These are phyloP conservation scores for Cordyceps javanica DNA, from an alignment of 2,329 filamentous ascomycete species.

Conservation along the genomic window DNA sequence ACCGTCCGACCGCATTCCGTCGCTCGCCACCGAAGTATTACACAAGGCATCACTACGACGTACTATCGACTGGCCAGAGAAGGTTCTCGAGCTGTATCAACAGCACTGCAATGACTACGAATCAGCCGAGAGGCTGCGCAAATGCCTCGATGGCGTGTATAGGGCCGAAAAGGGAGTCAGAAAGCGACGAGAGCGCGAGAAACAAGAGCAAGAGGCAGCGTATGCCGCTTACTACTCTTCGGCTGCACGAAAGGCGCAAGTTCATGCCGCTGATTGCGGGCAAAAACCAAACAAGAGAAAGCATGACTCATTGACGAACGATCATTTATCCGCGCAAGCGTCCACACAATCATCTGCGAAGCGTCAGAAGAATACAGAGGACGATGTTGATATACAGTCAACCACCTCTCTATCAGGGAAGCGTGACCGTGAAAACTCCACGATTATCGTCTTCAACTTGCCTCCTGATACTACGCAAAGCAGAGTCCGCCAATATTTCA, in stretches of 20 bases:
- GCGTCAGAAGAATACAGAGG: slow-evolving; percentile 51
- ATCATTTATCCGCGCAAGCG: slow-evolving; percentile 35
- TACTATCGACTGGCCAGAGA: slow-evolving; percentile 70
- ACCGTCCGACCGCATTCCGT: slow-evolving; percentile 45
- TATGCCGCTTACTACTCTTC: slow-evolving; percentile 36
- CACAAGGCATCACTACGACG: slow-evolving; percentile 59
- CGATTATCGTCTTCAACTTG: slow-evolving; percentile 73
- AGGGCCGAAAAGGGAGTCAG: slow-evolving; percentile 58
- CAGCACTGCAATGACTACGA: slow-evolving; percentile 90
- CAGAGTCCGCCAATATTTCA: slow-evolving; percentile 82
- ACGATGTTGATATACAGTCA: slow-evolving; percentile 21
- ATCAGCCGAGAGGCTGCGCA: slow-evolving; percentile 65
- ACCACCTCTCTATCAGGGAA: slow-evolving; percentile 40
- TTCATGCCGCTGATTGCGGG: slow-evolving; percentile 26
- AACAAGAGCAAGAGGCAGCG: slow-evolving; percentile 50
- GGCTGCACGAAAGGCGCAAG: slow-evolving; percentile 18
- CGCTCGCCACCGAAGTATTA: slow-evolving; percentile 68
- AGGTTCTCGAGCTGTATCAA: slow-evolving; percentile 65
- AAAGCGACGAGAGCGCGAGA: slow-evolving; percentile 60
- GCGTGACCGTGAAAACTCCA: slow-evolving; percentile 86
- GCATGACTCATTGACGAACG: slow-evolving; percentile 52
- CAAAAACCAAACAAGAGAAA: slow-evolving; percentile 62
- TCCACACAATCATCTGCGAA: slow-evolving; percentile 52
- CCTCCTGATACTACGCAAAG: slow-evolving; percentile 63
- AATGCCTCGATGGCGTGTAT: slow-evolving; percentile 66